A percentile compares a stretch with the other conserved stretches of the same genome.
Evolutionary conservation across 768 basidiomycete genomes (phyloP).

Genomic region (Rhizopogon vulgaris): DNA sequence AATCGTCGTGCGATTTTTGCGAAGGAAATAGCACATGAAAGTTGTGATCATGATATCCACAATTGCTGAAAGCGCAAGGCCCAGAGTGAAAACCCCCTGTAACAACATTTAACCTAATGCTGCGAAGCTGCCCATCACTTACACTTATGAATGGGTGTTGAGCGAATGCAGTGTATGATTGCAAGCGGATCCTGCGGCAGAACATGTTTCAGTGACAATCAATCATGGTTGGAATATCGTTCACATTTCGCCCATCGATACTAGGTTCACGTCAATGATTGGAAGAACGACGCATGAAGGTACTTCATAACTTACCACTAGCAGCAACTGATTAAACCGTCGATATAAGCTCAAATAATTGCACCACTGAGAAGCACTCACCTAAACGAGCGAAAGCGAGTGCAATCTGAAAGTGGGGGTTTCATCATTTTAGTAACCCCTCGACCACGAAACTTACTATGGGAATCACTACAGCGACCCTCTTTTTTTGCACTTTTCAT

Average conservation of each 20-base stretch:
- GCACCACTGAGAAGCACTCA: neutral
- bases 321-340: slow-evolving; percentile 10
- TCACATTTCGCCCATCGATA: slow-evolving; percentile 18
- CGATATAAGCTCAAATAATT: neutral
- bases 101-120: neutral
- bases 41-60: slow-evolving; percentile 42
- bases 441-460: slow-evolving; percentile 9
- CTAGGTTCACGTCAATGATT: neutral
- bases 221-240: neutral
- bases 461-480: slow-evolving; percentile 8
- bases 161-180: slow-evolving; percentile 6
- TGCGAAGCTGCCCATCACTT: neutral
- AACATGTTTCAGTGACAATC: neutral
- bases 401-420: slow-evolving; percentile 3
- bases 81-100: slow-evolving; percentile 42
- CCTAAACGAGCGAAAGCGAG: slow-evolving; percentile 15
- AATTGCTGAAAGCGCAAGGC: slow-evolving; percentile 37
- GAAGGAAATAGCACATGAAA: slow-evolving; percentile 37
- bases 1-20: slow-evolving; percentile 29
- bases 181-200: slow-evolving; percentile 8
- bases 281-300: neutral
- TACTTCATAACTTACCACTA: slow-evolving; percentile 8
- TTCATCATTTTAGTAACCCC: neutral
- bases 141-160: slow-evolving; percentile 8
- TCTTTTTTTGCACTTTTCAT: slow-evolving; percentile 11